phyloP scores from a whole-genome alignment of 768 basidiomycete genomes.

The Kwoniella pini region DNA sequence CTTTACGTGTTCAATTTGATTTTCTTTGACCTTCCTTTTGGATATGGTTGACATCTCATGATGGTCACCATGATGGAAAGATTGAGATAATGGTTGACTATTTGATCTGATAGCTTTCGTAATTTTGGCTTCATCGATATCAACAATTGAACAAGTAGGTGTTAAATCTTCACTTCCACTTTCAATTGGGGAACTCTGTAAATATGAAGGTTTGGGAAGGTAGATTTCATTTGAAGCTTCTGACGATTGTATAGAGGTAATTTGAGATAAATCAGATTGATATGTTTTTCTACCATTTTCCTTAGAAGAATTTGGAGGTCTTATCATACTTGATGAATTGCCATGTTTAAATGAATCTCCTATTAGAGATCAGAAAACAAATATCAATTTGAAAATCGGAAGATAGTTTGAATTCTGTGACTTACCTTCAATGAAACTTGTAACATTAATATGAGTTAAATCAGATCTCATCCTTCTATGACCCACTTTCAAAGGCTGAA shows the following conservation, averaged over 20 bases:
- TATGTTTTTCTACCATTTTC: neutral
- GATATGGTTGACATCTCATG: too few species aligned
- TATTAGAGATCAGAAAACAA: too few species aligned
- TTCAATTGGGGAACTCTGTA: neutral
- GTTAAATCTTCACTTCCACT: neutral
- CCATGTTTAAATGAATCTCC: neutral
- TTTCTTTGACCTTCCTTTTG: too few species aligned
- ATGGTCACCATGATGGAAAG: too few species aligned
- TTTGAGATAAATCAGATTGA: neutral
- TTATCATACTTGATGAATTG: neutral
- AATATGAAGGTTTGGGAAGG: neutral
- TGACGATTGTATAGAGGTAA: neutral
- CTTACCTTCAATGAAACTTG: conserved; percentile 4
- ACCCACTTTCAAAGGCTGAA: neutral
- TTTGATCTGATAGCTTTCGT: neutral
- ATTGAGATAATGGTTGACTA: neutral
- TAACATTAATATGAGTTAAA: conserved; percentile 1
- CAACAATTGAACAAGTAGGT: neutral
- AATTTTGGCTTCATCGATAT: neutral
- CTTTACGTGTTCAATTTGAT: too few species aligned
- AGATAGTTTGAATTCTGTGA: neutral
- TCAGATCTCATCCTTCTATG: conserved; percentile 4
- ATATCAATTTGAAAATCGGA: too few species aligned
- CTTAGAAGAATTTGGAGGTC: neutral
- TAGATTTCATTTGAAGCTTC: neutral